Conservation (phyloP, 2,329 filamentous ascomycete genomes). For the Zymoseptoria ardabiliae region DNA sequence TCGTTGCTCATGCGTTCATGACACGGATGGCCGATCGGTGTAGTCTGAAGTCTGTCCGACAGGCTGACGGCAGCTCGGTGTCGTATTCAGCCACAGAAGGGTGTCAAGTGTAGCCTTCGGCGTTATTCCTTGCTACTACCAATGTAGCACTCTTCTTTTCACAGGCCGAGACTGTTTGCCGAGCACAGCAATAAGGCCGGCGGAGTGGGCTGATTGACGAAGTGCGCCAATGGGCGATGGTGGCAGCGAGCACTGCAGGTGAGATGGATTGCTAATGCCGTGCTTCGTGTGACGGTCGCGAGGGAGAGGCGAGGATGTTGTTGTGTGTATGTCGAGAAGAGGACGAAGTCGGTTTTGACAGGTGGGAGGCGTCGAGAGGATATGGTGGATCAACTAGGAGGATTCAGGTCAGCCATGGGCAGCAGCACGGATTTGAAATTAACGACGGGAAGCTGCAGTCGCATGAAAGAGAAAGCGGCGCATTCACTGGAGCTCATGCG, state of each 20-base stretch:
- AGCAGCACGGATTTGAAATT: conserved; percentile 15
- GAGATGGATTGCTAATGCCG: conserved; percentile 7
- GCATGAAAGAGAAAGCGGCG: conserved; percentile 4
- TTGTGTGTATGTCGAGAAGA: conserved; percentile 4
- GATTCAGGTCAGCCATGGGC: conserved; percentile 7
- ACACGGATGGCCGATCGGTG: conserved; percentile 3
- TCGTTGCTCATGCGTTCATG: conserved; percentile 15
- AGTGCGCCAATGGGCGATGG: conserved; percentile 11
- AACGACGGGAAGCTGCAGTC: conserved; percentile 16
- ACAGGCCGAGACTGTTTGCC: conserved; percentile 11
- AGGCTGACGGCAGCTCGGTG: conserved; percentile 4
- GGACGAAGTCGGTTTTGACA: neutral
- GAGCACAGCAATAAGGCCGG: conserved; percentile 11
- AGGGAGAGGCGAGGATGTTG: conserved; percentile 2
- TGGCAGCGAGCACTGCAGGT: conserved; percentile 13
- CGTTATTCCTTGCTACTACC: conserved; percentile 4
- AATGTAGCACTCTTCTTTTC: conserved; percentile 6
- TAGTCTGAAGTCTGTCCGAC: neutral
- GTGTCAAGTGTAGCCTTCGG: conserved; percentile 11
- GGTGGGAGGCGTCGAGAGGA: conserved; percentile 6
- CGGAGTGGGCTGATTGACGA: conserved; percentile 7
- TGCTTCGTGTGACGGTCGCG: conserved; percentile 16
- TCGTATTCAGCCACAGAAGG: neutral
- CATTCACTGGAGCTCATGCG: conserved; percentile 1
- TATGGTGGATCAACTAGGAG: conserved; percentile 9